phyloP scores from a whole-genome alignment of 139 green algal genomes.

The Zygnema cylindricum region DNA sequence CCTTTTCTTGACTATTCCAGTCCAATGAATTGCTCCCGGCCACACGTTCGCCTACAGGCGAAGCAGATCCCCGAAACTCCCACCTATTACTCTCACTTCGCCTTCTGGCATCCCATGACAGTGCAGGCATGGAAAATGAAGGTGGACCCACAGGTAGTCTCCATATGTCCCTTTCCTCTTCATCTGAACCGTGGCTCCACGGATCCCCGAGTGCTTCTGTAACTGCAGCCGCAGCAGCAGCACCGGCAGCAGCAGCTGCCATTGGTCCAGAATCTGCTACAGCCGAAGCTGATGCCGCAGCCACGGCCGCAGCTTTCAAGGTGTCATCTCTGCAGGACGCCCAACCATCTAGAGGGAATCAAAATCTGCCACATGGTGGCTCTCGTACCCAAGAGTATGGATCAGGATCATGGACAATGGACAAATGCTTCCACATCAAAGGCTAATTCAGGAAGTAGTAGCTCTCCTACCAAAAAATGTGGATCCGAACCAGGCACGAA shows the following conservation, averaged over 20 bases:
- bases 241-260: constrained; percentile 45
- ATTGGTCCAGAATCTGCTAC: constrained; percentile 47
- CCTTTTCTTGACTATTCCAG: background rate
- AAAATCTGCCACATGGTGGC: too few species aligned
- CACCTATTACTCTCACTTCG: background rate
- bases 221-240: constrained; percentile 10
- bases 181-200: background rate
- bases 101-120: background rate
- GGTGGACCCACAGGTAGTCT: background rate
- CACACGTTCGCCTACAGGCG: background rate
- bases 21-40: background rate
- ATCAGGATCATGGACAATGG: too few species aligned
- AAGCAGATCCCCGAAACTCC: background rate
- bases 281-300: constrained; percentile 63
- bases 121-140: background rate
- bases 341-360: too few species aligned
- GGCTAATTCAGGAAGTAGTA: too few species aligned
- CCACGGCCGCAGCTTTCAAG: constrained; percentile 50
- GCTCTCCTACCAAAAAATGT: too few species aligned
- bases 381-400: too few species aligned
- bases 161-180: background rate
- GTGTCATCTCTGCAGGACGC: constrained; percentile 34
- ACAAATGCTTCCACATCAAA: too few species aligned
- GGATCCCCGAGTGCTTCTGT: background rate
- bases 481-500: too few species aligned